Base-by-base conservation (phyloP, 2,329 filamentous ascomycete species). In the Pleoardoris graminearum region DNA sequence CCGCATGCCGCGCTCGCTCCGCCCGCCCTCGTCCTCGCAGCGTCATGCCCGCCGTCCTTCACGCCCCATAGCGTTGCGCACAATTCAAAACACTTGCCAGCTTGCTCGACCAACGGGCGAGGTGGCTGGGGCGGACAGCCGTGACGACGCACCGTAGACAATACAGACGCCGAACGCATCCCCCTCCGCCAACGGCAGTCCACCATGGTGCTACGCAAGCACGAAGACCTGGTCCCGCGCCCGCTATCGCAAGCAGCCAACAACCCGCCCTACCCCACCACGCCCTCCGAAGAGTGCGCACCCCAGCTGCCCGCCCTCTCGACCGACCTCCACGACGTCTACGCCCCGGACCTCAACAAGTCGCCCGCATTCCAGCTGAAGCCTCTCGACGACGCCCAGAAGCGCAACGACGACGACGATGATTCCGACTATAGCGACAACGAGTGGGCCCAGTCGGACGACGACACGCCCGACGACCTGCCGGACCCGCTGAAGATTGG, bases 201-300 rank as follows among this genome's bases (percentile, higher is more conserved):
- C n/a, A n/a, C n/a, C n/a, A 80, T 80, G 77, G 76, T 79, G 46
- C 75, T 78, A 42, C 74, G 76, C 48, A 78, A 77, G 55, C 70
- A 76, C 66, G 66, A 25, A 62, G 59, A 38, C 41, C 67, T 77
- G 37, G 71, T 75, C 44, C 77, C 77, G 10, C 65, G 71, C 32
- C 71, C 75, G 6, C 69, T 75, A 8, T 69, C 67, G 6, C 69
- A 72, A 51, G 67, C 75, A 5, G 50, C 57, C 12, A 59, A 73
- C 57, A 73, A 74, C 17, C 76, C 75, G 21, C 77, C 77, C 2
- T 79, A 80, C 50, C 77, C 78, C 12, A 72, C 71, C 2, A 73
- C 75, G 0, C 76, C 78, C 2, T 68, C 67, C 32, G 60, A 69
- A 36, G 69, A 67, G 58, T 66, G 54, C 25, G 62, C 59, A 11